These are phyloP conservation scores for Irpex sp. DNA, from an alignment of 1,284 basidiomycete genomes.

Conservation along the genomic window DNA sequence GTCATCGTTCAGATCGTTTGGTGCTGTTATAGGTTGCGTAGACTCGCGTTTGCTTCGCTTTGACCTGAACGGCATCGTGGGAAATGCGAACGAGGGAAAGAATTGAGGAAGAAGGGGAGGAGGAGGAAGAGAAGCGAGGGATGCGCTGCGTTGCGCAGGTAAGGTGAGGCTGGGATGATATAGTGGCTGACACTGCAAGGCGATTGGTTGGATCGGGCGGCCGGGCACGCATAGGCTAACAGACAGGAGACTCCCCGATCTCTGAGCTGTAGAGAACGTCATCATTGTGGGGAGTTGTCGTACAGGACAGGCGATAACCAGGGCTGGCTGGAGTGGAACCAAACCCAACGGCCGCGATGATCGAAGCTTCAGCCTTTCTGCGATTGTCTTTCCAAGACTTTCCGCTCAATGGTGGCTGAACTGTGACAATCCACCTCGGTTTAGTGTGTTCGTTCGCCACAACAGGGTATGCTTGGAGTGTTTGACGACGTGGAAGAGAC, in stretches of 20 bases:
- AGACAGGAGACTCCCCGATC: constrained; percentile 3
- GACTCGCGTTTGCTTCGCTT: not conserved
- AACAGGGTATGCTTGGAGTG: too few species aligned
- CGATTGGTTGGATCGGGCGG: not conserved
- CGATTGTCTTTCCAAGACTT: too few species aligned
- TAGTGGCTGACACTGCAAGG: not conserved
- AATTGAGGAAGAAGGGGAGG: not conserved
- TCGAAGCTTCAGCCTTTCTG: too few species aligned
- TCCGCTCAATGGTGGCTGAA: too few species aligned
- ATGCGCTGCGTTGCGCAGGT: not conserved
- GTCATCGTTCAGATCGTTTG: not conserved
- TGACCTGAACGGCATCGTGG: constrained; percentile 7
- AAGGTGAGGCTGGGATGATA: not conserved
- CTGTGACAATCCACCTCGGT: too few species aligned
- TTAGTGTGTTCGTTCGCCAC: too few species aligned
- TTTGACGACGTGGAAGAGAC: too few species aligned
- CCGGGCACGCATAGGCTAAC: constrained; percentile 2
- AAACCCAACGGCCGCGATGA: not conserved
- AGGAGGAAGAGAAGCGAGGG: not conserved
- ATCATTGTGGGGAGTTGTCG: not conserved
- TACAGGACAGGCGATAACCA: not conserved
- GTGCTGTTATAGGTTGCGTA: constrained; percentile 8
- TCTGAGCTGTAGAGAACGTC: not conserved
- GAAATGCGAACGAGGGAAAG: not conserved
- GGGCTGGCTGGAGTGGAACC: not conserved